Evolutionary conservation across 2,329 filamentous ascomycete species (phyloP).

Genomic region (Stachybotrys chlorohalonatus): DNA sequence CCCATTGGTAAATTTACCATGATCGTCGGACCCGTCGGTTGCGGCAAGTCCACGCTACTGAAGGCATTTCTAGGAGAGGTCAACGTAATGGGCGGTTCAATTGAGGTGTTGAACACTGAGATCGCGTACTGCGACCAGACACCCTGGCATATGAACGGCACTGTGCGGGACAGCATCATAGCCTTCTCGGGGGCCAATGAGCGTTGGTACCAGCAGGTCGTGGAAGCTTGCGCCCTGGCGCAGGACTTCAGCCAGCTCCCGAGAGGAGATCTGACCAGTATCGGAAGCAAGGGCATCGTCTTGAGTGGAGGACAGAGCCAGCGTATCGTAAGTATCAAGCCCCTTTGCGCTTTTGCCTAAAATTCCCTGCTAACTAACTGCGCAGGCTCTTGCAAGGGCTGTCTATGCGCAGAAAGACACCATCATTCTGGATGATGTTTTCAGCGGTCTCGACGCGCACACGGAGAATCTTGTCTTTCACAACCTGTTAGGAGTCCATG

Average conservation of each 20-base stretch:
- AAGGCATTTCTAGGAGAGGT: slow-evolving; percentile 19
- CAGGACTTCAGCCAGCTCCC: slow-evolving; percentile 18
- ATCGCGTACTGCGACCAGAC: slow-evolving; percentile 15
- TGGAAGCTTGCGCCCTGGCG: slow-evolving; percentile 11
- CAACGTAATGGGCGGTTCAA: slow-evolving; percentile 3
- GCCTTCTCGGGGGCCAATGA: slow-evolving; percentile 15
- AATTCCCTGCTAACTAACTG: slow-evolving; percentile 1
- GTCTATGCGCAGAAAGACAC: slow-evolving; percentile 15
- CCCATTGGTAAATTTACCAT: slow-evolving; percentile 7
- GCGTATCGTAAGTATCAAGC: slow-evolving; percentile 13
- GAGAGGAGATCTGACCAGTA: slow-evolving; percentile 19
- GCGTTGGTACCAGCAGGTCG: slow-evolving; percentile 17
- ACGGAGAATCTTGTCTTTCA: slow-evolving; percentile 14
- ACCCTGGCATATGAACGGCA: slow-evolving; percentile 18
- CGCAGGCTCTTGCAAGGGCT: slow-evolving; percentile 16
- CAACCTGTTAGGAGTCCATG: slow-evolving; percentile 12
- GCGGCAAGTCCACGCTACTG: slow-evolving; percentile 24
- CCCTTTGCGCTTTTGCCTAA: background rate
- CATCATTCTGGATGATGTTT: slow-evolving; percentile 20
- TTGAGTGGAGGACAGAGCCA: slow-evolving; percentile 29
- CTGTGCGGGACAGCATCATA: slow-evolving; percentile 22
- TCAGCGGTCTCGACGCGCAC: slow-evolving; percentile 20
- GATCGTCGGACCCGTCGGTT: slow-evolving; percentile 24
- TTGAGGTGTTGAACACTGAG: slow-evolving; percentile 2
- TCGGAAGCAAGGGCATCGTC: slow-evolving; percentile 25